A percentile compares a stretch with the other conserved stretches of the same genome.
phyloP scores from a whole-genome alignment of 208 protist species.

The Crithidia fasciculata region DNA sequence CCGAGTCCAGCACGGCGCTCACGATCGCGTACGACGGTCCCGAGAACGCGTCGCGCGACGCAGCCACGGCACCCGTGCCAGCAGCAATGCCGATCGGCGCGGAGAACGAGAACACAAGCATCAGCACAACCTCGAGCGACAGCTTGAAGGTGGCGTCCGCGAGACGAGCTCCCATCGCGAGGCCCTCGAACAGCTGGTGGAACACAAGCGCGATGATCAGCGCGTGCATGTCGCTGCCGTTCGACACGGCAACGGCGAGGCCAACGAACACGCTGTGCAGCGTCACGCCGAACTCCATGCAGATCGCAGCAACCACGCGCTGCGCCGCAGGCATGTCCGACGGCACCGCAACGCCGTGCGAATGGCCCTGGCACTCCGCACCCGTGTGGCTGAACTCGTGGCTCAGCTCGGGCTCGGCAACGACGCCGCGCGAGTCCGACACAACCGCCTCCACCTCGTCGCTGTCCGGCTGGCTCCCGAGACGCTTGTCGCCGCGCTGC shows the following conservation, averaged over 20 bases:
- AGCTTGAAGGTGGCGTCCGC: slow-evolving; percentile 52
- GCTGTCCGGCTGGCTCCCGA: neutral
- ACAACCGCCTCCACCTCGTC: slow-evolving; percentile 6
- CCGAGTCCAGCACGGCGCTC: slow-evolving; percentile 46
- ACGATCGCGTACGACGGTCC: slow-evolving; percentile 38
- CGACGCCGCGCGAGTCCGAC: neutral
- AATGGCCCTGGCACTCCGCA: slow-evolving; percentile 23
- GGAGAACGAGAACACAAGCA: slow-evolving; percentile 54
- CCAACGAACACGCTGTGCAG: slow-evolving; percentile 78
- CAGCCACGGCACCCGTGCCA: slow-evolving; percentile 32
- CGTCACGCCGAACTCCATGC: slow-evolving; percentile 74
- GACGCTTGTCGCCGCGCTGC: neutral
- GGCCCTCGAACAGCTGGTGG: slow-evolving; percentile 77
- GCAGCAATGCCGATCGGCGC: slow-evolving; percentile 52
- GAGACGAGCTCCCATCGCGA: slow-evolving; percentile 61
- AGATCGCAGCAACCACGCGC: slow-evolving; percentile 46
- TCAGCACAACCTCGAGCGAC: slow-evolving; percentile 41
- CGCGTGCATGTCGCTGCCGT: slow-evolving; percentile 31
- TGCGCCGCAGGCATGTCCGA: slow-evolving; percentile 18
- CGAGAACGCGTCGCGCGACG: slow-evolving; percentile 27
- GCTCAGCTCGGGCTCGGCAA: neutral
- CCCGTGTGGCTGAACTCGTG: neutral
- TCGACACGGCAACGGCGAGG: slow-evolving; percentile 48
- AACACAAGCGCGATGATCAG: slow-evolving; percentile 67
- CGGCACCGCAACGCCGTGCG: slow-evolving; percentile 23